A percentile compares a stretch with the other conserved stretches of the same genome.
Conservation (phyloP, 176 grass and related monocot species). For the Oryza longistaminata region DNA sequence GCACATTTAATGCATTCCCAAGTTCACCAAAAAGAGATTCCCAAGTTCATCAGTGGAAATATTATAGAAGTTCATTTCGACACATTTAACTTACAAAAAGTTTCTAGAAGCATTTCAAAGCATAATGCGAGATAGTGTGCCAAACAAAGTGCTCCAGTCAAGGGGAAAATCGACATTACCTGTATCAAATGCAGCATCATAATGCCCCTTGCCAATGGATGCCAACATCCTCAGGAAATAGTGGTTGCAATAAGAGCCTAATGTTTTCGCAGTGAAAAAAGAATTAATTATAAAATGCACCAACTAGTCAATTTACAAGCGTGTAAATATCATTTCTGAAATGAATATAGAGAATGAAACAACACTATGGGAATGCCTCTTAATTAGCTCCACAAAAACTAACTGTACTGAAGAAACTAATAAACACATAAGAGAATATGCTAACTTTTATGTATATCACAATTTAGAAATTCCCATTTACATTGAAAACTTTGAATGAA, state of each 20-base stretch:
- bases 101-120: not conserved
- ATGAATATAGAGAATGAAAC: slow-evolving; percentile 4
- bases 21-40: not conserved
- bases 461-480: slow-evolving; percentile 11
- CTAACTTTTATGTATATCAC: not conserved
- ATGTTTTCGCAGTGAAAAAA: slow-evolving; percentile 36
- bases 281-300: slow-evolving; percentile 18
- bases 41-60: too few relatives aligned
- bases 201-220: slow-evolving; percentile 85
- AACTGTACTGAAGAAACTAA: slow-evolving; percentile 1
- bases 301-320: slow-evolving; percentile 17
- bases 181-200: slow-evolving; percentile 72
- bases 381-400: slow-evolving; percentile 26
- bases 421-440: not conserved
- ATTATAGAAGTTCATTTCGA: too few relatives aligned
- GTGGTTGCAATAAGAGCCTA: slow-evolving; percentile 92
- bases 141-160: slow-evolving; percentile 22
- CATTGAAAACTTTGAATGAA: not conserved
- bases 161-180: slow-evolving; percentile 45
- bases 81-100: not conserved
- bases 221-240: slow-evolving; percentile 96
- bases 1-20: slow-evolving; percentile 10
- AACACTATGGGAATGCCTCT: not conserved
- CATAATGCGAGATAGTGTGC: slow-evolving; percentile 8
- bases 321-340: not conserved